These are phyloP conservation scores for Malassezia obtusa DNA, from an alignment of 1,284 basidiomycete genomes.

Conservation along the genomic window DNA sequence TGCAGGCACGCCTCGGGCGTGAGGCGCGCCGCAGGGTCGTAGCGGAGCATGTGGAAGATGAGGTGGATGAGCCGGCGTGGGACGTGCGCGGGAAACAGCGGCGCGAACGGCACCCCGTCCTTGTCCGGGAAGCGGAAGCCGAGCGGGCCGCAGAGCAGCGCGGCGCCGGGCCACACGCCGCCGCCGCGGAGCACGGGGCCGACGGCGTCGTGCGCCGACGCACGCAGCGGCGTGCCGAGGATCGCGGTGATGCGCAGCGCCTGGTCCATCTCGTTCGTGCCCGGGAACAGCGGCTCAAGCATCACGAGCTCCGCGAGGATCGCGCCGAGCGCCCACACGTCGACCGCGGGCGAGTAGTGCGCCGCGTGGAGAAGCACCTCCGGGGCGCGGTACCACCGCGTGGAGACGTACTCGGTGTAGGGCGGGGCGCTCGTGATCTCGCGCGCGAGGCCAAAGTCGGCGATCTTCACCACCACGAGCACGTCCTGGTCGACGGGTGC, in stretches of 20 bases:
- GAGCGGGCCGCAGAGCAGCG: constrained; percentile 71
- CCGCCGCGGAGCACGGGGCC: constrained; percentile 62
- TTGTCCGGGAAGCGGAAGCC: constrained; percentile 89
- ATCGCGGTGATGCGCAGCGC: constrained; percentile 78
- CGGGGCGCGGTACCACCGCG: constrained; percentile 96
- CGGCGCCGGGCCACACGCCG: constrained; percentile 79
- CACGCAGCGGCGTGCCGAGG: constrained; percentile 78
- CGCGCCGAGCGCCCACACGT: constrained; percentile 98
- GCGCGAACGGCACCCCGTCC: constrained; percentile 9
- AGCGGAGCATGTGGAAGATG: constrained; percentile 80
- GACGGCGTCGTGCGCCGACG: constrained; percentile 64
- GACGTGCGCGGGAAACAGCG: constrained; percentile 12
- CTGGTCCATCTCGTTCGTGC: constrained; percentile 88
- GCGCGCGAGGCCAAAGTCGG: constrained; percentile 92
- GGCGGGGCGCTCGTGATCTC: constrained; percentile 81
- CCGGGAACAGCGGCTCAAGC: constrained; percentile 92
- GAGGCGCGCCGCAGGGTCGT: constrained; percentile 75
- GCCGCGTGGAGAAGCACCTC: constrained; percentile 84
- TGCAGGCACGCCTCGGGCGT: constrained; percentile 77
- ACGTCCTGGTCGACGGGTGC: constrained; percentile 61
- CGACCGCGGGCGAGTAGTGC: constrained; percentile 90
- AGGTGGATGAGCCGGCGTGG: constrained; percentile 68
- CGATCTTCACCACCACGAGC: constrained; percentile 91
- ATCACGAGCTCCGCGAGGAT: constrained; percentile 95
- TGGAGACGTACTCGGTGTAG: constrained; percentile 97